A percentile compares a stretch with the other conserved stretches of the same genome.
Evolutionary conservation across 1,284 basidiomycete species (phyloP).

Genomic region (Inonotus obliquus): DNA sequence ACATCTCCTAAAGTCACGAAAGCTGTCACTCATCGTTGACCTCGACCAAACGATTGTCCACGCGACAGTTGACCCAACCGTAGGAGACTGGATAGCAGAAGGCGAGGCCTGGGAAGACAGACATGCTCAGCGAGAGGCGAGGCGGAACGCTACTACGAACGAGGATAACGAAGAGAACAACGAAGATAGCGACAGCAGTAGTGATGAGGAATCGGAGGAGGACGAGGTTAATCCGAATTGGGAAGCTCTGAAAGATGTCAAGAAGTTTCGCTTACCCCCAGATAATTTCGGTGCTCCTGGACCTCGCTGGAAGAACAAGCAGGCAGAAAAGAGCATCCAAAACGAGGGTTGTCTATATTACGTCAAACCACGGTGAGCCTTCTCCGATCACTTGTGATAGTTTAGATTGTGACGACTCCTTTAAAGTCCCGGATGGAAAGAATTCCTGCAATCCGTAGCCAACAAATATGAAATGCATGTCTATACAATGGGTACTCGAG

Average conservation of each 20-base stretch:
- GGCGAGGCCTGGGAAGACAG: conserved; percentile 69
- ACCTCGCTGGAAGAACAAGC: conserved; percentile 34
- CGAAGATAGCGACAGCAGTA: conserved; percentile 37
- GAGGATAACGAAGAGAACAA: conserved; percentile 27
- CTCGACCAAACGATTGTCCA: conserved; percentile 99
- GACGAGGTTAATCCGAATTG: conserved; percentile 84
- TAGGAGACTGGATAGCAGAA: conserved; percentile 94
- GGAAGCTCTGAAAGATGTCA: conserved; percentile 84
- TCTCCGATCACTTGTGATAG: conserved; percentile 16
- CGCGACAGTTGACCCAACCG: conserved; percentile 97
- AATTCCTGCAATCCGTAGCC: conserved; percentile 72
- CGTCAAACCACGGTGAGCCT: conserved; percentile 85
- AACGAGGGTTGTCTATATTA: conserved; percentile 91
- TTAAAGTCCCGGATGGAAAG: conserved; percentile 77
- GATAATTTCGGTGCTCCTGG: conserved; percentile 61
- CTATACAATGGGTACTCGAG: conserved; percentile 98
- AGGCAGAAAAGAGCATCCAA: conserved; percentile 58
- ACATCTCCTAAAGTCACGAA: conserved; percentile 70
- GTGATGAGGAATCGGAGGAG: conserved; percentile 34
- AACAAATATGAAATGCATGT: conserved; percentile 96
- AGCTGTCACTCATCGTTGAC: conserved; percentile 94
- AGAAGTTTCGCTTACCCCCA: conserved; percentile 80
- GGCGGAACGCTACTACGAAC: conserved; percentile 22
- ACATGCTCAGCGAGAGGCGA: conserved; percentile 36
- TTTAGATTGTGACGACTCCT: conserved; percentile 13